Base-by-base conservation (phyloP, 768 basidiomycete species). In the Rhodotorula kratochvilovae region DNA sequence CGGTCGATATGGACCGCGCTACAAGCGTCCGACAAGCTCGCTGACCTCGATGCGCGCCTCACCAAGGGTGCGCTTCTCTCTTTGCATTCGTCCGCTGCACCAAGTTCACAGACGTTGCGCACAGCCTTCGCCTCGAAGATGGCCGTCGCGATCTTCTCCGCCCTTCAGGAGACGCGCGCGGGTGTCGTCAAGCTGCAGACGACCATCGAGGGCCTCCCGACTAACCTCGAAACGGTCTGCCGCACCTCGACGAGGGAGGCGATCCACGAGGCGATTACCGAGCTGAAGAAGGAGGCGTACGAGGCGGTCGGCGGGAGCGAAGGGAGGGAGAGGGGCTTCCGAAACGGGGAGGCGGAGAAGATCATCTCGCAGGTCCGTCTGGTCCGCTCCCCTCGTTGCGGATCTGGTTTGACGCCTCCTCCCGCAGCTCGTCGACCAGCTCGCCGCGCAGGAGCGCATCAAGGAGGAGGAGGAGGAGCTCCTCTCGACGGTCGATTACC, bases 271-370 rank as follows among this genome's bases (percentile, higher is more conserved):
- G 72, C 72, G 23, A 74, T 74, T 35, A 27, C 29, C 2, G 72
- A 67, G 65, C 68, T 74, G 39, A 74, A 74, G 53, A 61, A 63
- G 39, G 72, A 74, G 43, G 72, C 72, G 51, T 70, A 74, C 25
- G 57, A 54, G 15, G 72, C 61, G 0, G 48, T 50, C 1, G 72
- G 72, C 7, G 68, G 57, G 2, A 27, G 39, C 2, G 53, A 54
- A 5, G 67, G 68, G 8, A 25, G 54, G n/a, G 57, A 23, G 23
- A 36, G 21, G 33, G 72, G 72, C 0, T 74, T 74, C 68, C n/a
- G 39, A 3, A 70, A 64, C 33, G 72, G 72, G 12, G 72, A 74
- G 19, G 72, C 72, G 1, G 72, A 74, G 42, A 74, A 74, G 66
- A 70, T 74, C 66, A 74, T 74, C 58, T 56, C 51, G 15, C 42